Evolutionary conservation across 306 rosid genomes (phyloP), one percentile per base, ranked within the genome.

Genomic region (Cucumis melo): DNA sequence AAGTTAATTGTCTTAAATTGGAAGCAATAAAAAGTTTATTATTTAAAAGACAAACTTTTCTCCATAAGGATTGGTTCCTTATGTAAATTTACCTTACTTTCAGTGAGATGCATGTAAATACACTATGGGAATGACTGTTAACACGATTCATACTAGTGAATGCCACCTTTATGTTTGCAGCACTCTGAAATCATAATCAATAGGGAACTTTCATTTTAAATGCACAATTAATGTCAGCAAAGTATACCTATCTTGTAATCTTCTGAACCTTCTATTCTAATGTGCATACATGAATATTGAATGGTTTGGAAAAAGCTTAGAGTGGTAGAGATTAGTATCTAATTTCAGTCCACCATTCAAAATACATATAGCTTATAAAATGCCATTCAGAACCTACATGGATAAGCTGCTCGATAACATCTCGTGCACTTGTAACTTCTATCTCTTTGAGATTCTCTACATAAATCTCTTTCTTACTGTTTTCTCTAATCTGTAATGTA

Each of bases 91-190:
- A 94, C 99, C 88, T 90, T 88, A 66, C 99, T 94, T 81, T 94
- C 99, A 74, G 90, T 88, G 80, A n/a, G n/a, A 87, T 91, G 84
- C 99, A 94, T 11, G 99, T 94, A 86, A 92, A 92, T 67, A 94
- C 99, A 92, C 97, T 90, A 77, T 94, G 99, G 77, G 99, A 94
- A 53, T 98, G 95, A 77, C 99, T 92, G 79, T 98, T 94, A 42
- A 98, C 99, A 79, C 79, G 90, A 85, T 94, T 94, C 98, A 94
- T 94, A 83, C 92, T 94, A 72, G 99, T 94, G 44, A 98, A 90
- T 62, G 99, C 99, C 34, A 94, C 99, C 89, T 94, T 94, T 83
- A 98, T 85, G 78, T 90, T 89, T 5, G 99, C 87, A 65, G 99
- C 84, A 73, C 99, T 98, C 99, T 94, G 86, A 50, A 81, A 83